Evolutionary conservation across 306 rosid genomes (phyloP).

Genomic region (Prunus armeniaca): DNA sequence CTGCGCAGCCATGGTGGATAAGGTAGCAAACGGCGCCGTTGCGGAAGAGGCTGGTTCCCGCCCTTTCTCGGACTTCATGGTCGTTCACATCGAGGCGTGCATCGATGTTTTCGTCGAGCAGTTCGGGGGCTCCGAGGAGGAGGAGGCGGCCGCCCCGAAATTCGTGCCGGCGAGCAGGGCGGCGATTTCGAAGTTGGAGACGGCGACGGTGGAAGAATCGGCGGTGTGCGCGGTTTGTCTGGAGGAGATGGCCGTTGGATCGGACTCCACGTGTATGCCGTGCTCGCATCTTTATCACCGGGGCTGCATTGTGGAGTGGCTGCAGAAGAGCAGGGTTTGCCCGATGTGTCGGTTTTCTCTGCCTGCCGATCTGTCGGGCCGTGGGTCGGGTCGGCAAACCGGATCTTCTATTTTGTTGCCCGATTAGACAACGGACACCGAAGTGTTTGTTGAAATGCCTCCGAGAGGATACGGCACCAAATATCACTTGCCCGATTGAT

Average conservation of each 20-base stretch:
- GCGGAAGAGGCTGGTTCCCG: too few species aligned
- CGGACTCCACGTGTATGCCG: background rate
- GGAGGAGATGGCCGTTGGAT: constrained; percentile 2
- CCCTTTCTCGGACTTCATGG: background rate
- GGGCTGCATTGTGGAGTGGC: background rate
- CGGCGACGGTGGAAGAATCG: background rate
- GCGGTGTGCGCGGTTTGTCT: background rate
- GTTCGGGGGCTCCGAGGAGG: background rate
- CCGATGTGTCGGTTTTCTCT: background rate
- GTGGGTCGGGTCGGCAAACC: too few species aligned
- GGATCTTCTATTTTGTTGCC: too few species aligned
- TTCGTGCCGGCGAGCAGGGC: background rate
- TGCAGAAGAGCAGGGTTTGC: constrained; percentile 1
- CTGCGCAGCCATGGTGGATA: too few species aligned
- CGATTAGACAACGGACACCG: too few species aligned
- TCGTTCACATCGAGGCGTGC: background rate
- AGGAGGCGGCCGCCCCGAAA: background rate
- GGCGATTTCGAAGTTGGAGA: background rate
- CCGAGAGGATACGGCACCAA: too few species aligned
- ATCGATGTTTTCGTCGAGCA: background rate
- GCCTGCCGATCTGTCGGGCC: background rate
- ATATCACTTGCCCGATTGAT: too few species aligned
- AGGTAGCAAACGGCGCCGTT: too few species aligned
- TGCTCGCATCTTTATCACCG: constrained; percentile 8
- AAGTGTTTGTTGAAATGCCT: too few species aligned